Evolutionary conservation across 192 early-diverging fungal species (phyloP).

Genomic region (Coemansia sp.): DNA sequence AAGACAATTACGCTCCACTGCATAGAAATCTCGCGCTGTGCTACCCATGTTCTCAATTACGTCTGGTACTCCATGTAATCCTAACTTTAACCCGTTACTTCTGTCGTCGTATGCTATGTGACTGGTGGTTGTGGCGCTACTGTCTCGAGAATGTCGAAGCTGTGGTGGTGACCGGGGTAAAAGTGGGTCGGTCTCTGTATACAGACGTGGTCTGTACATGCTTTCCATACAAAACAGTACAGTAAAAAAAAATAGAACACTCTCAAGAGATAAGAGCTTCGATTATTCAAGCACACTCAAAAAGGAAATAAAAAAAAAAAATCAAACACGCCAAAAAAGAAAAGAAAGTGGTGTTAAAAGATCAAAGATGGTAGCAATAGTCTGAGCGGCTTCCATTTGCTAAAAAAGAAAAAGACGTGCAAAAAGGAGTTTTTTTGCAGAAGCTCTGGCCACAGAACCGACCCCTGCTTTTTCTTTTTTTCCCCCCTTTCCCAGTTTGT

Average conservation of each 20-base stretch:
- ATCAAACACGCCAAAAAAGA: background rate
- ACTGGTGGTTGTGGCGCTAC: constrained; percentile 11
- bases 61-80: background rate
- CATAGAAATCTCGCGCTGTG: constrained; percentile 47
- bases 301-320: background rate
- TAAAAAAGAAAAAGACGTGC: background rate
- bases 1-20: constrained; percentile 47
- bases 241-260: background rate
- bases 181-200: constrained; percentile 2
- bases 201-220: background rate
- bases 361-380: background rate
- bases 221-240: background rate
- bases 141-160: constrained; percentile 2
- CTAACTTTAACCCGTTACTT: background rate
- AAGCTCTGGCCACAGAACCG: background rate
- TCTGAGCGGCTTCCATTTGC: background rate
- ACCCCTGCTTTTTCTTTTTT: background rate
- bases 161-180: background rate
- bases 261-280: background rate
- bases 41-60: constrained; percentile 29
- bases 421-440: background rate
- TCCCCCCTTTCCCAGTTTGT: background rate
- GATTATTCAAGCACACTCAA: background rate
- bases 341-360: background rate
- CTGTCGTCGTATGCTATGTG: background rate